phyloP scores from a whole-genome alignment of 306 rosid genomes.

The Heteromeles arbutifolia region DNA sequence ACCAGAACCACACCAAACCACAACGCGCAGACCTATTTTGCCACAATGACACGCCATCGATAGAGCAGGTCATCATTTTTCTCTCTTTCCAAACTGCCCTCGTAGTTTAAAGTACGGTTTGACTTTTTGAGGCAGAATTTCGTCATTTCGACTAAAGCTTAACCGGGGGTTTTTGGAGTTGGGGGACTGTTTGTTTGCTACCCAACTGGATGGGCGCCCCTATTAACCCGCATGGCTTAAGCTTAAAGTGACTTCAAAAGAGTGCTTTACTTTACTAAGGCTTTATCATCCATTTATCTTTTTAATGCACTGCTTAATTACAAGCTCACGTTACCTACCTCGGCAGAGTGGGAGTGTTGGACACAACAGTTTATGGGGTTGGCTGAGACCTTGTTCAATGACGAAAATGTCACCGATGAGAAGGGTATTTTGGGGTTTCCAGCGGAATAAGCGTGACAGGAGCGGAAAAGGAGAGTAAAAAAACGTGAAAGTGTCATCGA shows the following conservation, averaged over 20 bases:
- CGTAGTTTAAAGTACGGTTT: not conserved
- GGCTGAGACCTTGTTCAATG: not conserved
- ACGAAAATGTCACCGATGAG: not conserved
- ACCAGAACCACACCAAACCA: too few relatives aligned
- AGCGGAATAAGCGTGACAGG: not conserved
- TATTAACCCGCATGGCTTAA: too few relatives aligned
- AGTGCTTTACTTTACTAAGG: too few relatives aligned
- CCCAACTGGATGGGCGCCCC: too few relatives aligned
- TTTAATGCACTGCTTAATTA: too few relatives aligned
- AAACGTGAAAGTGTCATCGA: slow-evolving; percentile 30
- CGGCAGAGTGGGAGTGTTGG: too few relatives aligned
- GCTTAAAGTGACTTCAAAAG: too few relatives aligned
- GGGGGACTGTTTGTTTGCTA: too few relatives aligned
- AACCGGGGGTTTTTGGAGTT: too few relatives aligned
- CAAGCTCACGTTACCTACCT: too few relatives aligned
- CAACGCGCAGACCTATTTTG: slow-evolving; percentile 34
- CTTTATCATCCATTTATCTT: too few relatives aligned
- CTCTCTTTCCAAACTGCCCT: slow-evolving; percentile 31
- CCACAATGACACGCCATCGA: slow-evolving; percentile 84
- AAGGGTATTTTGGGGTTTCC: slow-evolving; percentile 41
- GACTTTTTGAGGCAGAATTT: slow-evolving; percentile 3
- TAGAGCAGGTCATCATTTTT: slow-evolving; percentile 15
- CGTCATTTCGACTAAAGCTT: not conserved
- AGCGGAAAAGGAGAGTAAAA: slow-evolving; percentile 21
- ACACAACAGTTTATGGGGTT: too few relatives aligned